Percentiles rank a stretch among this genome's conserved stretches.
phyloP scores from a whole-genome alignment of 805 yeast species.

The Pichia heedii region DNA sequence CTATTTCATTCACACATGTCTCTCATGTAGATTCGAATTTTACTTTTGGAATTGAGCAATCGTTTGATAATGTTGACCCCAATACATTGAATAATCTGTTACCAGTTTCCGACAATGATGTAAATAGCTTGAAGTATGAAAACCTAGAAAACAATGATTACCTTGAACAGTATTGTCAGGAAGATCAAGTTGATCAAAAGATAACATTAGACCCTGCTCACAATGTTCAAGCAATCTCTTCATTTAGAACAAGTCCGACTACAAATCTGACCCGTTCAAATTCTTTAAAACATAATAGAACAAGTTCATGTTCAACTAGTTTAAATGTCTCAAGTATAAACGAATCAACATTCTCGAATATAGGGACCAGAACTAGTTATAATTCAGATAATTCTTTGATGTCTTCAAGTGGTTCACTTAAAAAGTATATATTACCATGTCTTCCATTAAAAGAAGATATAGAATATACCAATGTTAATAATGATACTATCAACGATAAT shows the following conservation, averaged over 20 bases:
- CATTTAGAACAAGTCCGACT: slow-evolving; percentile 26
- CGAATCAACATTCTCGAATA: slow-evolving; percentile 4
- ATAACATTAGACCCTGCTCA: slow-evolving; percentile 10
- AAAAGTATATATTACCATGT: slow-evolving; percentile 2
- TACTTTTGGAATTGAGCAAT: slow-evolving; percentile 24
- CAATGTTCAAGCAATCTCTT: slow-evolving; percentile 21
- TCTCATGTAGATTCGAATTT: slow-evolving; percentile 25
- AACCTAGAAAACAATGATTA: too few relatives aligned
- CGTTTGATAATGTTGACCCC: slow-evolving; percentile 14
- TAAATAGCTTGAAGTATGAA: too few relatives aligned
- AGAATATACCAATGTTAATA: background rate
- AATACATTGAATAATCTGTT: slow-evolving; percentile 5
- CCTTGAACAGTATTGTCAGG: too few relatives aligned
- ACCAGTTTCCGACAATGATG: background rate
- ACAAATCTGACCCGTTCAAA: background rate
- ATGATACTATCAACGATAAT: too few relatives aligned
- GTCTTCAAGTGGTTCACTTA: background rate
- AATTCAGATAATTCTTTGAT: background rate
- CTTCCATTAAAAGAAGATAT: slow-evolving; percentile 1
- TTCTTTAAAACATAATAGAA: background rate
- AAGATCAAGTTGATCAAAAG: too few relatives aligned
- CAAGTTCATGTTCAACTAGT: slow-evolving; percentile 2
- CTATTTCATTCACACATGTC: slow-evolving; percentile 27
- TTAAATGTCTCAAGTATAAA: background rate
- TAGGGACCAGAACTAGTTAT: slow-evolving; percentile 3